phyloP scores from a whole-genome alignment of 2,329 filamentous ascomycete species.

The Sporothrix luriei region DNA sequence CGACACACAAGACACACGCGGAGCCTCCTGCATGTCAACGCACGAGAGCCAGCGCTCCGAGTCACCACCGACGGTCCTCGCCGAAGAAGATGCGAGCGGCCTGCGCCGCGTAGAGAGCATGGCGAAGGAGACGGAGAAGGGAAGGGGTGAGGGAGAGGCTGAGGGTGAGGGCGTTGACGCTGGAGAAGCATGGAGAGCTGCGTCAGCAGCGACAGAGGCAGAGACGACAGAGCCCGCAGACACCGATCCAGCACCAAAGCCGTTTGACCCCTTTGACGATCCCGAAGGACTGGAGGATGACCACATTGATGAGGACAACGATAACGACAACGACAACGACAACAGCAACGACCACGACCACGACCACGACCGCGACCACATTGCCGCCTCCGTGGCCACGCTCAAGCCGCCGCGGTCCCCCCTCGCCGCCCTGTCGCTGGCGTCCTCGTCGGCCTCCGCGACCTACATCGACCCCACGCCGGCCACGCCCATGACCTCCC shows the following conservation, averaged over 20 bases:
- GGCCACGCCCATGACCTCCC: constrained; percentile 56
- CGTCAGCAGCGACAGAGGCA: background rate
- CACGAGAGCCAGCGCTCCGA: background rate
- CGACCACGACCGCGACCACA: background rate
- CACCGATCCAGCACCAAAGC: background rate
- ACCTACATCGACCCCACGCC: constrained; percentile 62
- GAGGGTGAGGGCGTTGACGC: background rate
- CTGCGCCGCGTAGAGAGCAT: constrained; percentile 13
- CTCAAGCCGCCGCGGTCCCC: constrained; percentile 50
- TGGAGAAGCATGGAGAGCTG: background rate
- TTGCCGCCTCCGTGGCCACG: constrained; percentile 50
- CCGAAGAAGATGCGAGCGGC: constrained; percentile 15
- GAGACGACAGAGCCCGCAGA: background rate
- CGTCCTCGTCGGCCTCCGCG: constrained; percentile 49
- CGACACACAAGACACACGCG: too few species aligned
- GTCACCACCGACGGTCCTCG: background rate
- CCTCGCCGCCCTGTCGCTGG: constrained; percentile 53
- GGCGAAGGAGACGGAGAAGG: background rate
- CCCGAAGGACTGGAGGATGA: constrained; percentile 19
- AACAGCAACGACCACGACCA: background rate
- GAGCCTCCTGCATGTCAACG: background rate
- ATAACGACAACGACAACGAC: background rate
- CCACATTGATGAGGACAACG: background rate
- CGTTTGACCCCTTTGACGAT: constrained; percentile 31
- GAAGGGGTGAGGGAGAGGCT: background rate